Base-by-base conservation (phyloP, 352 stramenopile genomes). In the Thalassiosira hispida region DNA sequence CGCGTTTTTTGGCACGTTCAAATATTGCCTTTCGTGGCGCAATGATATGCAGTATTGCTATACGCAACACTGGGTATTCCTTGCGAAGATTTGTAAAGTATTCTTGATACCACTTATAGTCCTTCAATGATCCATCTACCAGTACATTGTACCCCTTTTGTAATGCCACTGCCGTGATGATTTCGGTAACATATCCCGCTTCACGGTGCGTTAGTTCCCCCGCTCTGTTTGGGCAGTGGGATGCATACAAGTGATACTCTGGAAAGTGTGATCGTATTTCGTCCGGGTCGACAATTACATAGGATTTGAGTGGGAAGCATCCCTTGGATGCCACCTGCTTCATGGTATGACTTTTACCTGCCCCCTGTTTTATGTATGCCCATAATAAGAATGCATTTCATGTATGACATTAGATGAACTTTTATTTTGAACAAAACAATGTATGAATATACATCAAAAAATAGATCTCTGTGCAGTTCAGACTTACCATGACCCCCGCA, bases 251-350 rank as follows among this genome's bases (percentile, higher is more conserved):
- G 33, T 85, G 75, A 69, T 85, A 94, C 68, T 94, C 89, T 9
- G 89, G 89, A 9, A 94, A 78, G 42, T 88, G 65, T 33, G 83
- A 73, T 38, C 89, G 51, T 31, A 94, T 88, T 29, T 88, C 79
- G 47, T 94, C 89, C 49, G 89, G 89, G 59, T 94, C 89, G 11
- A 94, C 86, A 12, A 56, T 57, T n/a, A 94, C 85, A 42, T 92
- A 94, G 12, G 85, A 81, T 53, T 81, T 20, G 14, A 93, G 76
- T 18, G 89, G 89, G 62, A 94, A 94, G 23, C 69, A 56, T 11
- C 71, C 76, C 42, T 77, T 68, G n/a, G 88, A 60, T 9, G 87
- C 72, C 14, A 94, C 33, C 51, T 66, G 49, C 47, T 81, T 77
- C 56, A 94, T 91, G 6, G 85, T 91, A 49, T 92, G 79, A 27